A percentile compares a stretch with the other conserved stretches of the same genome.
phyloP scores from a whole-genome alignment of 2,329 filamentous ascomycete genomes.

The Huntiella decipiens region DNA sequence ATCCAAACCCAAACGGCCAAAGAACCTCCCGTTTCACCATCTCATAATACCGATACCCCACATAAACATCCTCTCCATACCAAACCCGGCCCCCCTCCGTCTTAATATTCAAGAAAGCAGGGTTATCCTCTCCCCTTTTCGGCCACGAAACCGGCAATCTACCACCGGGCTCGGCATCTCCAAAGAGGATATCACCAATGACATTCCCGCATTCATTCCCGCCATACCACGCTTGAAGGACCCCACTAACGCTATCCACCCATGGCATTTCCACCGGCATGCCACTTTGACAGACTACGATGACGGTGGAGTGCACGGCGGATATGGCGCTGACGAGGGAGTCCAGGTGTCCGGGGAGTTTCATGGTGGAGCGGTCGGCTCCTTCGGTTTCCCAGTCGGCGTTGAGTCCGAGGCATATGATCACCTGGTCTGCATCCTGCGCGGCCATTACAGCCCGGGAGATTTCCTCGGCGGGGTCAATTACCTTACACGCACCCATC shows the following conservation, averaged over 20 bases:
- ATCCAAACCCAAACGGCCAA: slow-evolving; percentile 64
- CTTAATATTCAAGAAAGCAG: slow-evolving; percentile 56
- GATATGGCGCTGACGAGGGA: slow-evolving; percentile 48
- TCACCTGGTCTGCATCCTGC: slow-evolving; percentile 52
- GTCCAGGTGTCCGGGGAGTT: slow-evolving; percentile 55
- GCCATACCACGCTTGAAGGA: slow-evolving; percentile 68
- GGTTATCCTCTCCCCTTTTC: slow-evolving; percentile 43
- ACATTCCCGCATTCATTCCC: slow-evolving; percentile 74
- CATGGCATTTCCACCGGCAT: slow-evolving; percentile 58
- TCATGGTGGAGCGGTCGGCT: slow-evolving; percentile 59
- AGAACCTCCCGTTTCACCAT: slow-evolving; percentile 43
- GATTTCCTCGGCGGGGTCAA: slow-evolving; percentile 40
- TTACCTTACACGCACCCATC: slow-evolving; percentile 39
- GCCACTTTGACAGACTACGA: slow-evolving; percentile 59
- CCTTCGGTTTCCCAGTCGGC: slow-evolving; percentile 69
- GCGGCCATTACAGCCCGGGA: slow-evolving; percentile 48
- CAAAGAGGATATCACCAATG: slow-evolving; percentile 60
- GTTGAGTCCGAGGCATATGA: slow-evolving; percentile 62
- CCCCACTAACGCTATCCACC: slow-evolving; percentile 29
- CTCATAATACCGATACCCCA: slow-evolving; percentile 70
- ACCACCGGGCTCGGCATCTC: slow-evolving; percentile 52
- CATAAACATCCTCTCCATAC: slow-evolving; percentile 65
- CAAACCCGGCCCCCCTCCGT: slow-evolving; percentile 51
- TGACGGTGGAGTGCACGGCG: slow-evolving; percentile 47
- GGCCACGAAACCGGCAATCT: slow-evolving; percentile 63